Evolutionary conservation across 2,329 filamentous ascomycete species (phyloP).

Genomic region (Exserohilum turcica): DNA sequence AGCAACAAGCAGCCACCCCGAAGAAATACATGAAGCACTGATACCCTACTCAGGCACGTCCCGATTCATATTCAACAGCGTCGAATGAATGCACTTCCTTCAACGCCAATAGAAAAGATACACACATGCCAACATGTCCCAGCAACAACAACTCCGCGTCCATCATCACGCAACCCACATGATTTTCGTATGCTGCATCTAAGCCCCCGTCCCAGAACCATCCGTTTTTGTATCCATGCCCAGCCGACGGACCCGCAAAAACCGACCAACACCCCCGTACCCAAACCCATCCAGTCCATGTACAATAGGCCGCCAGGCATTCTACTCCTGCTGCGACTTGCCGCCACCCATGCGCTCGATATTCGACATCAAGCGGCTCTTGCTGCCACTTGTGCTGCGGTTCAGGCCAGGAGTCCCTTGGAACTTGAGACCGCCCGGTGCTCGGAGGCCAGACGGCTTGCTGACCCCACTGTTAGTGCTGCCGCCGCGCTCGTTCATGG

Average conservation of each 20-base stretch:
- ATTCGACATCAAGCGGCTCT: constrained; percentile 80
- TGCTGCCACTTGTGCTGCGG: constrained; percentile 45
- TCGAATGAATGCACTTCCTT: too few species aligned
- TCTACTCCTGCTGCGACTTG: constrained; percentile 31
- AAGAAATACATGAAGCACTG: too few species aligned
- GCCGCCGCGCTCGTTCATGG: constrained; percentile 20
- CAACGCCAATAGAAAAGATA: too few species aligned
- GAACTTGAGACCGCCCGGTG: constrained; percentile 56
- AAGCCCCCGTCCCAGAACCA: too few species aligned
- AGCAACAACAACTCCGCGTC: too few species aligned
- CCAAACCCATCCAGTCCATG: constrained; percentile 5
- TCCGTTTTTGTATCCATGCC: too few species aligned
- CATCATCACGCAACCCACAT: too few species aligned
- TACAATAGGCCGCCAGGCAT: constrained; percentile 6
- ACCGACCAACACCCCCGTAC: background rate
- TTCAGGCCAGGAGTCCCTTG: constrained; percentile 37
- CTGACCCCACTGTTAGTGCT: constrained; percentile 28
- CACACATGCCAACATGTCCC: too few species aligned
- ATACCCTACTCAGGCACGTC: too few species aligned
- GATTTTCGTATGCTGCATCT: too few species aligned
- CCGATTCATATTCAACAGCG: too few species aligned
- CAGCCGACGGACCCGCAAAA: background rate
- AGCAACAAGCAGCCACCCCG: too few species aligned
- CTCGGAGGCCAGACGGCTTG: constrained; percentile 64
- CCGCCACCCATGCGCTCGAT: constrained; percentile 83